Evolutionary conservation across 345 rosid species (phyloP).

Genomic region (Sonneratia caseolaris): DNA sequence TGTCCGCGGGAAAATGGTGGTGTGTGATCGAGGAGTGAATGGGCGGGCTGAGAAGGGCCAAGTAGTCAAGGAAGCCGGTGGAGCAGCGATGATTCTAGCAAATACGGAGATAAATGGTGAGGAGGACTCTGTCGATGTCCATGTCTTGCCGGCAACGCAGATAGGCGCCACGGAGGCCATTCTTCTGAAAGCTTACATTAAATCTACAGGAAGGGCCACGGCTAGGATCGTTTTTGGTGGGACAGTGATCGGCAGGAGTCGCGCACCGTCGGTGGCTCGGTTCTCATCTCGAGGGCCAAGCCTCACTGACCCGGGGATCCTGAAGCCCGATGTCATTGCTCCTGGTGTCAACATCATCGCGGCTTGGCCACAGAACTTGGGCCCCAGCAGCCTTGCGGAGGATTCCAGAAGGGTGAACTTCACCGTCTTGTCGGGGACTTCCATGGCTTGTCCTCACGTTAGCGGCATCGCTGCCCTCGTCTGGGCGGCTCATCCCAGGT

Average conservation of each 20-base stretch:
- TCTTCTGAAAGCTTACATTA: slow-evolving; percentile 56
- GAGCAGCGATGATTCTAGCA: slow-evolving; percentile 79
- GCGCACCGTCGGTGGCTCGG: slow-evolving; percentile 78
- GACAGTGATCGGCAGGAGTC: slow-evolving; percentile 51
- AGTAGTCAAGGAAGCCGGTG: slow-evolving; percentile 81
- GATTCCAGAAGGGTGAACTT: slow-evolving; percentile 83
- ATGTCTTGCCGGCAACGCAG: slow-evolving; percentile 70
- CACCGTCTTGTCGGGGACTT: slow-evolving; percentile 91
- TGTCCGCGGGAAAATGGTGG: slow-evolving; percentile 69
- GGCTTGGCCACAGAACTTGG: slow-evolving; percentile 94
- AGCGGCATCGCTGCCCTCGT: slow-evolving; percentile 74
- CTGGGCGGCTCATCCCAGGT: slow-evolving; percentile 55
- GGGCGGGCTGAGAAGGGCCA: slow-evolving; percentile 86
- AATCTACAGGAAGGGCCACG: slow-evolving; percentile 42
- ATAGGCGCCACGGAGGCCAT: slow-evolving; percentile 52
- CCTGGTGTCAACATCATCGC: slow-evolving; percentile 94
- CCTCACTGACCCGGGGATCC: slow-evolving; percentile 51
- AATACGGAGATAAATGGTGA: slow-evolving; percentile 70
- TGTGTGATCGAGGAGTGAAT: slow-evolving; percentile 79
- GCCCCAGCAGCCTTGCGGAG: slow-evolving; percentile 68
- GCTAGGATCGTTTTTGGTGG: slow-evolving; percentile 62
- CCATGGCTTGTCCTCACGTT: slow-evolving; percentile 96
- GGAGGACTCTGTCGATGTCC: slow-evolving; percentile 81
- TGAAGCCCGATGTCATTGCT: slow-evolving; percentile 85
- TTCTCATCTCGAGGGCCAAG: slow-evolving; percentile 92